Evolutionary conservation across 768 basidiomycete genomes (phyloP).

Genomic region (Russula emetica): DNA sequence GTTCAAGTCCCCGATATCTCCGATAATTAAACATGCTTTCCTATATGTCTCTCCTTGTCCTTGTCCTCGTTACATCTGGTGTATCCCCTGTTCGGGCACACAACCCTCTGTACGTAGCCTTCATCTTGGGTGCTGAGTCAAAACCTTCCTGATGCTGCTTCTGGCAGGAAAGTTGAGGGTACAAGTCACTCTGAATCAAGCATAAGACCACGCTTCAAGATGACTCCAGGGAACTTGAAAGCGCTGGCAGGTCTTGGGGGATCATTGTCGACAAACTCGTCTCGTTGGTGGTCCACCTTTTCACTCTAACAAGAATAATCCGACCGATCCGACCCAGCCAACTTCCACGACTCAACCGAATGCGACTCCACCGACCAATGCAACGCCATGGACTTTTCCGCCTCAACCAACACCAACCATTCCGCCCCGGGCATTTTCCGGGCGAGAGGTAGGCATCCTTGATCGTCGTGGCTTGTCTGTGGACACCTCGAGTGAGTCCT

Average conservation of each 20-base stretch:
- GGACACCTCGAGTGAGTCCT: too few relatives aligned
- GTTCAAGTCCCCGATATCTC: not conserved
- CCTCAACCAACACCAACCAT: not conserved
- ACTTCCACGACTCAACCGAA: not conserved
- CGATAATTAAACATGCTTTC: conserved; percentile 9
- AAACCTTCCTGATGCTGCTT: not conserved
- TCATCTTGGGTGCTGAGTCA: not conserved
- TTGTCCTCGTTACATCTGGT: not conserved
- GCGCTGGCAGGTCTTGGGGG: too few relatives aligned
- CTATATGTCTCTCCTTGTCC: not conserved
- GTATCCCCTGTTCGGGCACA: not conserved
- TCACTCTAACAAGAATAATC: too few relatives aligned
- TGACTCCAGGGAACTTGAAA: too few relatives aligned
- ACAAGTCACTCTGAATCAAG: too few relatives aligned
- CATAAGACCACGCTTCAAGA: too few relatives aligned
- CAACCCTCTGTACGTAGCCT: not conserved
- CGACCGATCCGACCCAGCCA: too few relatives aligned
- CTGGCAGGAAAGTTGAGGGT: too few relatives aligned
- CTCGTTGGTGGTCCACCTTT: too few relatives aligned
- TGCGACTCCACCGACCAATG: not conserved
- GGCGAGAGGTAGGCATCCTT: not conserved
- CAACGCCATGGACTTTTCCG: too few relatives aligned
- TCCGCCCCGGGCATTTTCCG: not conserved
- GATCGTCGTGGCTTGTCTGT: too few relatives aligned
- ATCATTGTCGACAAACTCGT: too few relatives aligned